Conservation (phyloP, 805 yeast genomes). For the Torulaspora gathmanii region DNA sequence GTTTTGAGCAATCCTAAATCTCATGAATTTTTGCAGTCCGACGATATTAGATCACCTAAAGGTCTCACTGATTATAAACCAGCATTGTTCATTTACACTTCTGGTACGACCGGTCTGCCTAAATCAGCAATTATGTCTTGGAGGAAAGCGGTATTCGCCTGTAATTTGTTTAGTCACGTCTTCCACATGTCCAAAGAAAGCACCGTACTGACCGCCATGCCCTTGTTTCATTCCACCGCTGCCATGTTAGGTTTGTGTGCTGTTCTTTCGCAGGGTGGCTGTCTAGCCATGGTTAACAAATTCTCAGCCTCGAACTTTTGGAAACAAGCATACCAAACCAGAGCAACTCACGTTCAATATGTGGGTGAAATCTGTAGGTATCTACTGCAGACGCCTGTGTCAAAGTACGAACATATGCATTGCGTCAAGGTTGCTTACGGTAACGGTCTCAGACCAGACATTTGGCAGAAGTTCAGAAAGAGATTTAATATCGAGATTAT, state of each 20-base stretch:
- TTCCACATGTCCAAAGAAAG: constrained; percentile 53
- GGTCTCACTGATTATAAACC: constrained; percentile 55
- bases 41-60: constrained; percentile 50
- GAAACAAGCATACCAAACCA: constrained; percentile 72
- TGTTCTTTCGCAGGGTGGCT: constrained; percentile 59
- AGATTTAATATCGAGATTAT: constrained; percentile 70
- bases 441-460: constrained; percentile 83
- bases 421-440: constrained; percentile 71
- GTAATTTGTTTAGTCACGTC: constrained; percentile 63
- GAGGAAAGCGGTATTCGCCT: constrained; percentile 75
- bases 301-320: constrained; percentile 83
- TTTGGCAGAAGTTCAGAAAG: constrained; percentile 75
- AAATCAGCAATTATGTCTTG: constrained; percentile 91
- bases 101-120: constrained; percentile 94
- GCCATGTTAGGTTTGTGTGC: constrained; percentile 81
- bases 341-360: constrained; percentile 81
- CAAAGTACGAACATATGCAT: constrained; percentile 63
- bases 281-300: constrained; percentile 71
- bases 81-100: constrained; percentile 75
- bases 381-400: constrained; percentile 58
- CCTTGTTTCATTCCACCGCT: constrained; percentile 91
- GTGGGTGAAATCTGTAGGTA: constrained; percentile 95
- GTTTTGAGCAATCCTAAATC: constrained; percentile 40
- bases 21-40: constrained; percentile 51
- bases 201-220: constrained; percentile 85